Conservation (phyloP, 352 stramenopile genomes). For the Phytophthora ramorum region DNA sequence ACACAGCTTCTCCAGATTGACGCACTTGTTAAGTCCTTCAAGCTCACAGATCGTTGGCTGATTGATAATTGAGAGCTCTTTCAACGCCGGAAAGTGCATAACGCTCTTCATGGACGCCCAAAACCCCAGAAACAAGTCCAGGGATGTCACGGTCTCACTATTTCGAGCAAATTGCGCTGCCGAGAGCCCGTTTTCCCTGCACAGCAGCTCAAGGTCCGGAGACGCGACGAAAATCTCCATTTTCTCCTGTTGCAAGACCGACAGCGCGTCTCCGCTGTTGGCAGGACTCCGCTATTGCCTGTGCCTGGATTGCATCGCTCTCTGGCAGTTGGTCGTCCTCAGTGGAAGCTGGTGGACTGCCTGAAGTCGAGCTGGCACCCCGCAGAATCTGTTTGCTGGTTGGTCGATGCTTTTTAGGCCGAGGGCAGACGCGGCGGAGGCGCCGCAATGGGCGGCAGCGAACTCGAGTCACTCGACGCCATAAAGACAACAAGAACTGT, state of each 20-base stretch:
- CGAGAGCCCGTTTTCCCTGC: constrained; percentile 69
- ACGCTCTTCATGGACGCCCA: constrained; percentile 77
- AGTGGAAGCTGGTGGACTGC: constrained; percentile 2
- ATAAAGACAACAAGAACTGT: background rate
- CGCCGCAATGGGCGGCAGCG: constrained; percentile 23
- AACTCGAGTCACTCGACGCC: constrained; percentile 12
- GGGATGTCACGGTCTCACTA: constrained; percentile 38
- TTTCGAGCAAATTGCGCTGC: constrained; percentile 61
- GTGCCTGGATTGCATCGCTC: constrained; percentile 6
- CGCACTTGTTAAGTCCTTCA: constrained; percentile 60
- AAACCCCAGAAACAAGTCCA: constrained; percentile 86
- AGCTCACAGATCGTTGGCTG: constrained; percentile 68
- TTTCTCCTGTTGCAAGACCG: constrained; percentile 39
- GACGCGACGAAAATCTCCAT: constrained; percentile 49
- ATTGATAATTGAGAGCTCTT: constrained; percentile 79
- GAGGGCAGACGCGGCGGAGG: constrained; percentile 8
- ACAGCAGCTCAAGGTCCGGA: constrained; percentile 68
- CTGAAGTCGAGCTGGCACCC: background rate
- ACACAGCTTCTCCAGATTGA: constrained; percentile 64
- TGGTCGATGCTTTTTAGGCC: constrained; percentile 15
- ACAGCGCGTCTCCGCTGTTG: constrained; percentile 20
- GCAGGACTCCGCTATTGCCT: background rate
- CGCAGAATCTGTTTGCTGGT: constrained; percentile 17
- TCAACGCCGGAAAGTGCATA: constrained; percentile 64
- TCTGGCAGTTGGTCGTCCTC: constrained; percentile 14